Evolutionary conservation across 2,329 filamentous ascomycete species (phyloP).

Genomic region (Cytospora mali): DNA sequence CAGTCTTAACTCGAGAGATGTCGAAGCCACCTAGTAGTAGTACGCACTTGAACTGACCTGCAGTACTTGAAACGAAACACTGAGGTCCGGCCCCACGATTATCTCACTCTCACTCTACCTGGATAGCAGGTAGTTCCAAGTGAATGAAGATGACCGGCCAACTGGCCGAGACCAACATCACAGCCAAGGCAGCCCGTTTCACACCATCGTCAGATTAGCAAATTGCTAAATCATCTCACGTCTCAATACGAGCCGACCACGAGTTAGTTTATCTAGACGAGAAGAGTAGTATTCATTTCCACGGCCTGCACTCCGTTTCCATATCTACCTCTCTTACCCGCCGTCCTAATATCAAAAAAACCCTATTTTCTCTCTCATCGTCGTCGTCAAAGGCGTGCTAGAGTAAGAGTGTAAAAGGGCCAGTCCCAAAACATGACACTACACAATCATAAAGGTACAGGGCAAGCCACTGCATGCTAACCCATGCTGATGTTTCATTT

Average conservation of each 20-base stretch:
- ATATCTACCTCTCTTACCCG: slow-evolving; percentile 5
- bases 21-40: too few relatives aligned
- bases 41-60: neutral
- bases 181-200: slow-evolving; percentile 8
- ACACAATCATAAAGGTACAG: slow-evolving; percentile 21
- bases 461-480: slow-evolving; percentile 20
- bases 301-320: slow-evolving; percentile 30
- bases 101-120: too few relatives aligned
- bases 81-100: too few relatives aligned
- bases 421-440: slow-evolving; percentile 10
- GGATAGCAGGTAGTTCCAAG: neutral
- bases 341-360: slow-evolving; percentile 8
- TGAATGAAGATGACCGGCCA: neutral
- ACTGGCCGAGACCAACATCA: neutral
- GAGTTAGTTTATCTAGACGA: neutral
- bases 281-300: slow-evolving; percentile 18
- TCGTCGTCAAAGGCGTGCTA: neutral
- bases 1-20: neutral
- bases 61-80: slow-evolving; percentile 22
- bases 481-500: slow-evolving; percentile 24
- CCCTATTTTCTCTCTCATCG: neutral
- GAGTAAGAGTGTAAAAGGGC: neutral
- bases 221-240: neutral
- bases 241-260: slow-evolving; percentile 2
- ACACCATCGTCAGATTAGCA: neutral